These are phyloP conservation scores for Botrytis medusae DNA, from an alignment of 2,329 filamentous ascomycete genomes.

Conservation along the genomic window DNA sequence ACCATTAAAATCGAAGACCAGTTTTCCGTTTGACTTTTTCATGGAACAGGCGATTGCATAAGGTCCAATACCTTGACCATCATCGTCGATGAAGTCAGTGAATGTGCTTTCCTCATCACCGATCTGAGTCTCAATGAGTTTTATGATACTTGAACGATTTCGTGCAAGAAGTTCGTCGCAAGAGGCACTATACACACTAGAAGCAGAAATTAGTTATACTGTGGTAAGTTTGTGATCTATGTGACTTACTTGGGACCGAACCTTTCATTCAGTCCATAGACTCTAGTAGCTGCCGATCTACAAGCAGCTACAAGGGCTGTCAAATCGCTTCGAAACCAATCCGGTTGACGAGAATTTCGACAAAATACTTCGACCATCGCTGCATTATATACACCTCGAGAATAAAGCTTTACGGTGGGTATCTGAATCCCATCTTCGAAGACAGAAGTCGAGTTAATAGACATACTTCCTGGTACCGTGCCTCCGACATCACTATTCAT, in stretches of 20 bases:
- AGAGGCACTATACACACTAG: conserved; percentile 13
- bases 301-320: conserved; percentile 17
- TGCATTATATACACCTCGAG: conserved; percentile 6
- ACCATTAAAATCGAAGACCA: conserved; percentile 8
- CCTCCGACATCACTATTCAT: conserved; percentile 8
- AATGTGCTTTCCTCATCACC: conserved; percentile 6
- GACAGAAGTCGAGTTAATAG: conserved; percentile 6
- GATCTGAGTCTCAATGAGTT: conserved; percentile 14
- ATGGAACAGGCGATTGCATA: conserved; percentile 10
- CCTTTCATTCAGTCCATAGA: conserved; percentile 14
- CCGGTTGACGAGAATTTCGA: conserved; percentile 12
- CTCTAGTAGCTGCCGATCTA: conserved; percentile 2
- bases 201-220: not conserved
- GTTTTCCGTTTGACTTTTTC: conserved; percentile 9
- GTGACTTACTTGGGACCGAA: conserved; percentile 12
- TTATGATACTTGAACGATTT: conserved; percentile 7
- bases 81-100: conserved; percentile 5
- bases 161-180: conserved; percentile 7
- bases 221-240: not conserved
- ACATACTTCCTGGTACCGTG: conserved; percentile 12
- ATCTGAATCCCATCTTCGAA: conserved; percentile 17
- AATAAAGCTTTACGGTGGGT: conserved; percentile 14
- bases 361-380: conserved; percentile 12
- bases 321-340: conserved; percentile 17
- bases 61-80: conserved; percentile 12